A percentile compares a stretch with the other conserved stretches of the same genome.
Conservation (phyloP, 75 land plant species). For the Picea glauca region DNA sequence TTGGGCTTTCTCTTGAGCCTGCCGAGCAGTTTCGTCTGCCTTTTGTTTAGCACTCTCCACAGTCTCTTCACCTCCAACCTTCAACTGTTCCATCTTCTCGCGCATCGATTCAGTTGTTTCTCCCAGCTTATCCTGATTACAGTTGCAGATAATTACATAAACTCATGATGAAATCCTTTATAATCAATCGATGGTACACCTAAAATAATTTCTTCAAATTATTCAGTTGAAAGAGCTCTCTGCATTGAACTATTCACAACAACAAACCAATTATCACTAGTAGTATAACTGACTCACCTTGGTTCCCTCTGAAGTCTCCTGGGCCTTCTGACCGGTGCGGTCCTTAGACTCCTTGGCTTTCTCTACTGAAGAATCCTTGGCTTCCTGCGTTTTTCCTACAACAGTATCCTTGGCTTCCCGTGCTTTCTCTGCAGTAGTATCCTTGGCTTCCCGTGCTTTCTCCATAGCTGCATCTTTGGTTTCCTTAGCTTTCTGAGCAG, state of each 20-base stretch:
- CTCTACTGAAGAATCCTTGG: conserved; percentile 20
- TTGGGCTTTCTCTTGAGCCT: conserved; percentile 1
- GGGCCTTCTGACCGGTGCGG: conserved; percentile 20
- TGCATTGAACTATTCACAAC: no score
- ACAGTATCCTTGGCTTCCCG: conserved; percentile 19
- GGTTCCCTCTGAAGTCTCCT: conserved; percentile 16
- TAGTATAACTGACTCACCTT: conserved; percentile 15
- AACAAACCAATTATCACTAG: neutral
- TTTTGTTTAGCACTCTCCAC: conserved; percentile 1
- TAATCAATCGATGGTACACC: no score
- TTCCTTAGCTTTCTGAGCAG: conserved; percentile 9
- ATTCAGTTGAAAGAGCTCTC: neutral
- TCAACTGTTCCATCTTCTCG: conserved; percentile 38
- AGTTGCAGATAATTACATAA: neutral
- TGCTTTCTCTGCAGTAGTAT: conserved; percentile 14
- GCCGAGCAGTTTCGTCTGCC: neutral
- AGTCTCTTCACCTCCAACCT: conserved; percentile 14
- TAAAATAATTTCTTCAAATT: neutral
- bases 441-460: conserved; percentile 15
- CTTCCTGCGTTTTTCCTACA: conserved; percentile 21
- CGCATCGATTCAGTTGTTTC: conserved; percentile 26
- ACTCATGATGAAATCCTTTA: neutral
- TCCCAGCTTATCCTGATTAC: conserved; percentile 19
- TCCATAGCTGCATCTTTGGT: conserved; percentile 5
- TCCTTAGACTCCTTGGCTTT: conserved; percentile 19